Conservation (phyloP, 768 basidiomycete species). For the Russula earlei region DNA sequence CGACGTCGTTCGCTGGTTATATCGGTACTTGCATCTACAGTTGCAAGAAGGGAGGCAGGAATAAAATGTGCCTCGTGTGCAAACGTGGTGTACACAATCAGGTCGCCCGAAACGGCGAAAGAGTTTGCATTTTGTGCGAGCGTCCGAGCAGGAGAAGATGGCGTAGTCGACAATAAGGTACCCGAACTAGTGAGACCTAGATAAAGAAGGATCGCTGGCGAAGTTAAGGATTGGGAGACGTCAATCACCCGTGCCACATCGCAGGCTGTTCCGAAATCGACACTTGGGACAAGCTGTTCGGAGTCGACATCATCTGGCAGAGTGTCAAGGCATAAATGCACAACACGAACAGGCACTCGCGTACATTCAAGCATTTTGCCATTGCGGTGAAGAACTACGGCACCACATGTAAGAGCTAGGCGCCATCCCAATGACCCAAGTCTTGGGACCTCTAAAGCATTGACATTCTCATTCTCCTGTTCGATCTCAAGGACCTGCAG, state of each 20-base stretch:
- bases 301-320: constrained; percentile 2
- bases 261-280: constrained; percentile 11
- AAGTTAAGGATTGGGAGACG: neutral
- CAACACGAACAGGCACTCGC: neutral
- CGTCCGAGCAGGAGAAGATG: constrained; percentile 15
- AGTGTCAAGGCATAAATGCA: neutral
- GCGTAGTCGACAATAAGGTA: neutral
- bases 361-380: constrained; percentile 16
- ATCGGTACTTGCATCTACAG: neutral
- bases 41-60: constrained; percentile 35
- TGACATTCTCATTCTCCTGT: neutral
- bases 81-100: constrained; percentile 77
- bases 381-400: constrained; percentile 1
- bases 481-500: constrained; percentile 5
- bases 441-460: neutral
- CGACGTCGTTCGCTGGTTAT: constrained; percentile 58
- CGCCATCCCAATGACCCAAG: constrained; percentile 25
- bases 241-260: constrained; percentile 4
- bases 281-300: neutral
- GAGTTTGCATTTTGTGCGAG: constrained; percentile 58
- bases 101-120: constrained; percentile 61
- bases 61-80: constrained; percentile 74
- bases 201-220: neutral
- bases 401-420: constrained; percentile 18
- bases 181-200: constrained; percentile 13